Evolutionary conservation across 768 basidiomycete genomes (phyloP), one percentile per base, ranked within the genome.

Genomic region (Dendrothele bispora): DNA sequence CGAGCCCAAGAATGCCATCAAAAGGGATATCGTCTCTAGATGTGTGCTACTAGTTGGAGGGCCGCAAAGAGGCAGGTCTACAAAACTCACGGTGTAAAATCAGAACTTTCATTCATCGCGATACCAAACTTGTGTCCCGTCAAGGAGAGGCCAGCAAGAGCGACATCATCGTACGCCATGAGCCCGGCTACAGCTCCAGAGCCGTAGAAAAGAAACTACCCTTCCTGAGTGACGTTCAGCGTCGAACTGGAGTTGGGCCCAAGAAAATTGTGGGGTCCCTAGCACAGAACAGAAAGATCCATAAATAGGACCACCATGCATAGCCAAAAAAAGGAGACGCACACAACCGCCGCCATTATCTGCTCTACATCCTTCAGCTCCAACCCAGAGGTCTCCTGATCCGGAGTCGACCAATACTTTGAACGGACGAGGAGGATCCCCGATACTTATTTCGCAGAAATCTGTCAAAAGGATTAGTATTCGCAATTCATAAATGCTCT

Each of bases 251-350:
- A 68, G 50, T 70, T 54, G 3, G 69, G 1, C 8, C 79, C 78
- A 27, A 83, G 70, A 55, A 73, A 69, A 7, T 61, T 62, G 58
- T 82, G 82, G 43, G 72, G 69, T 18, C 79, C 79, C 77, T 77
- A 39, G 21, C 61, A 32, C 24, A n/a, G n/a, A n/a, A n/a, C n/a
- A n/a, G n/a, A n/a, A n/a, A n/a, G n/a, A n/a, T n/a, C n/a, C n/a
- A n/a, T n/a, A n/a, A n/a, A n/a, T n/a, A n/a, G n/a, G n/a, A n/a
- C n/a, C n/a, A n/a, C n/a, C n/a, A n/a, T n/a, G n/a, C n/a, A n/a
- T n/a, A n/a, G n/a, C n/a, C n/a, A n/a, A n/a, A n/a, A n/a, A n/a
- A n/a, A n/a, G n/a, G 10, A 8, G 26, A 18, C 43, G 4, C 34
- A 44, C 43, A 38, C 45, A 46, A 22, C 45, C 34, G 20, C 37